phyloP scores from a whole-genome alignment of 352 stramenopile species.

The Phytophthora sp. region DNA sequence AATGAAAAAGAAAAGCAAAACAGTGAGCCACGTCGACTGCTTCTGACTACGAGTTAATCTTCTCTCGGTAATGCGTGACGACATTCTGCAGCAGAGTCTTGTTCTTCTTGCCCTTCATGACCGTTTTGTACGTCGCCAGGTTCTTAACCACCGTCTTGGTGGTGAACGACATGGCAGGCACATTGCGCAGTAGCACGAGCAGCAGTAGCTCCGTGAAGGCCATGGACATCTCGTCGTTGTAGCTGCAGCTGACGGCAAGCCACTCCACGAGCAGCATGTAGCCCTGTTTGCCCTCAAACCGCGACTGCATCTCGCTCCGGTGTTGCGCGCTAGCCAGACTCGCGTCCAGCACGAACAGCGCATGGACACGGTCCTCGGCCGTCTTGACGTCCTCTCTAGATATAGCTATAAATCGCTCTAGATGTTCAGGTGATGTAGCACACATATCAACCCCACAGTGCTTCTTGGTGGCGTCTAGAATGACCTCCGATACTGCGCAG shows the following conservation, averaged over 20 bases:
- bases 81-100: conserved; percentile 56
- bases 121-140: conserved; percentile 32
- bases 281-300: conserved; percentile 65
- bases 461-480: conserved; percentile 42
- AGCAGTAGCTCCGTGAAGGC: conserved; percentile 56
- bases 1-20: conserved; percentile 11
- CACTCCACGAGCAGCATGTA: conserved; percentile 67
- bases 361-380: conserved; percentile 58
- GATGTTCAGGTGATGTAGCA: conserved; percentile 40
- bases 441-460: conserved; percentile 49
- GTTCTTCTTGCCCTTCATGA: conserved; percentile 47
- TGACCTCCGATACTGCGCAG: conserved; percentile 51
- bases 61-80: conserved; percentile 43
- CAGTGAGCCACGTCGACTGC: background rate
- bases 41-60: conserved; percentile 27
- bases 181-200: conserved; percentile 58
- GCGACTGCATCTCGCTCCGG: conserved; percentile 34
- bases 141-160: conserved; percentile 52
- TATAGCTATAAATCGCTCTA: conserved; percentile 49
- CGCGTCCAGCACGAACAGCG: conserved; percentile 63
- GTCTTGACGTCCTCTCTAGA: conserved; percentile 46
- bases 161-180: conserved; percentile 51
- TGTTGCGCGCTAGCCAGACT: conserved; percentile 40
- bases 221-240: conserved; percentile 56
- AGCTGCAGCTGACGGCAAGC: conserved; percentile 54